Evolutionary conservation across 805 yeast species (phyloP).

Genomic region (Myxozyma sirexii): DNA sequence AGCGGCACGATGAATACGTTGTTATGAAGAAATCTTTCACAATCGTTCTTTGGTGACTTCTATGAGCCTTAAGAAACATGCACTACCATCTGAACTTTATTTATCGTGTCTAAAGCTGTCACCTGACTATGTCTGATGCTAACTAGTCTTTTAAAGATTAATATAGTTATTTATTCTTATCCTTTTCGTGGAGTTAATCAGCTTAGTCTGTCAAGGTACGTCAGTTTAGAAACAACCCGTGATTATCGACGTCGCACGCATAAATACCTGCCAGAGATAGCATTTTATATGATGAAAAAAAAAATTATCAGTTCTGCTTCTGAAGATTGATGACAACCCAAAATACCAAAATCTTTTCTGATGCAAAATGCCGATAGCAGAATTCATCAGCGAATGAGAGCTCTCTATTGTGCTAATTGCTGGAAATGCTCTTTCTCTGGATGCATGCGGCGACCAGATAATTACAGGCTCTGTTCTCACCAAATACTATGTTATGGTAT

Average conservation of each 20-base stretch:
- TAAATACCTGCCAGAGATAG: constrained; percentile 18
- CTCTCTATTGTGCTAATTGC: too few relatives aligned
- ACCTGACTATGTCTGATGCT: neutral
- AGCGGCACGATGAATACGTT: too few relatives aligned
- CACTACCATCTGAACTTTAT: constrained; percentile 92
- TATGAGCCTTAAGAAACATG: constrained; percentile 90
- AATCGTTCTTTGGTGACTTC: constrained; percentile 43
- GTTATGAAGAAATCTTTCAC: constrained; percentile 39
- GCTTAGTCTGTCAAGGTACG: neutral
- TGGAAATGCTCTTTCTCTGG: too few relatives aligned
- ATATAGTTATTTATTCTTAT: neutral
- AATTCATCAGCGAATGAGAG: neutral
- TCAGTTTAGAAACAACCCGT: too few relatives aligned
- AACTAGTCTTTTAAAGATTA: neutral
- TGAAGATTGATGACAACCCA: constrained; percentile 51
- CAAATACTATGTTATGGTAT: too few relatives aligned
- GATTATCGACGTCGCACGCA: too few relatives aligned
- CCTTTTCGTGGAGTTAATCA: neutral
- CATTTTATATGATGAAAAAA: constrained; percentile 61
- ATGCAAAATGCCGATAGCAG: neutral
- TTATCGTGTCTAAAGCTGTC: constrained; percentile 15
- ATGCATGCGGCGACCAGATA: too few relatives aligned
- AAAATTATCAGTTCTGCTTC: constrained; percentile 91
- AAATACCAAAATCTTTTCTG: constrained; percentile 21
- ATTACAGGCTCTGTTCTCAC: too few relatives aligned